Base-by-base conservation (phyloP, 2,329 filamentous ascomycete species). In the Hortaea werneckii region DNA sequence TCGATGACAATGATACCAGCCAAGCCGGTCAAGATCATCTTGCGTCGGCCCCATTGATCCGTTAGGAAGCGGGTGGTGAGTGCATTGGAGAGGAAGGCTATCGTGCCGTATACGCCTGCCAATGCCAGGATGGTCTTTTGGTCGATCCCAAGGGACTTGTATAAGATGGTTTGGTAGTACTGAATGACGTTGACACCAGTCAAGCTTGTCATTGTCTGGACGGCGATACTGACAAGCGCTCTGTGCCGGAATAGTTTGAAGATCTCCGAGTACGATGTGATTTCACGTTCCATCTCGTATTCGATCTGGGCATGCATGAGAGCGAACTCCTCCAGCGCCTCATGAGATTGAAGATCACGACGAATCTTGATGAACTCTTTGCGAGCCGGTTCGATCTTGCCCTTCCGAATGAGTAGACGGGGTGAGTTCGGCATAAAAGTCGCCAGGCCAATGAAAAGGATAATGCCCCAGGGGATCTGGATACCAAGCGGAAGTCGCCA, bases 31-130 rank as follows among this genome's bases (percentile, higher is more conserved):
- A 80, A 57, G 8, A 80, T 68, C 77, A 80, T 79, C 40, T 76
- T 77, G 48, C 76, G 68, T 32, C 76, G 73, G 38, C 76, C 76
- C 76, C 76, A 79, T 58, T 75, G 74, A 55, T 79, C 76, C 1
- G 72, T 72, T 8, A 79, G 60, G 49, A 65, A 77, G 37, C 66
- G 65, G 0, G 74, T 77, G 0, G 76, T 76, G 29, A 78, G 55
- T 26, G 58, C 57, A 47, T 78, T 79, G 5, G 67, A 67, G 0
- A 71, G 5, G 51, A 78, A 77, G 0, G 73, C 73, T 3, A 72
- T 50, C 0, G 74, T 77, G 27, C 74, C 74, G 47, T 76, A 78
- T 1, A 77, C 72, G 3, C 67, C 75, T 5, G 75, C 72, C 2
- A 78, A 59, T 34, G 73, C 73, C 9, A 78, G 67, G 28, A 78